Percentiles rank a stretch among this genome's conserved stretches.
Conservation (phyloP, 495 filamentous ascomycete genomes). For the Choiromyces venosus region DNA sequence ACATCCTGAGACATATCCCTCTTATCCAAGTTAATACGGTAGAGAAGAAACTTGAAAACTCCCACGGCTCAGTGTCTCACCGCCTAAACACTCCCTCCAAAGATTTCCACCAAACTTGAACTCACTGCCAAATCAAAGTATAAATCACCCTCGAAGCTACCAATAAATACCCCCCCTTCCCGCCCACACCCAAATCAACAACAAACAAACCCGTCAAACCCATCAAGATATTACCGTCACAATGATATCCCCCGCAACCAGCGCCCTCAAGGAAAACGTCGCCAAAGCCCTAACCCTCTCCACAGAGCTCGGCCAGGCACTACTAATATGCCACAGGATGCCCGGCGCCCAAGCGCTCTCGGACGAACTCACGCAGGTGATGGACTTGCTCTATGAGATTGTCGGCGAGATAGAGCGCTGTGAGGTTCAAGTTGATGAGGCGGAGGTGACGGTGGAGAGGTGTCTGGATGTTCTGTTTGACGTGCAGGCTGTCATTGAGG, state of each 20-base stretch:
- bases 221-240: not conserved
- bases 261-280: not conserved
- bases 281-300: not conserved
- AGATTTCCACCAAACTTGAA: not conserved
- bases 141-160: no score
- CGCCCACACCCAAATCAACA: not conserved
- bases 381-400: not conserved
- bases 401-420: not conserved
- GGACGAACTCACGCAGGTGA: not conserved
- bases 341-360: not conserved
- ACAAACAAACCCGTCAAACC: not conserved
- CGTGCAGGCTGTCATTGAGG: not conserved
- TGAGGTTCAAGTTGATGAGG: not conserved
- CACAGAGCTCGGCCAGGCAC: not conserved
- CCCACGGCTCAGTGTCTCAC: not conserved
- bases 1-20: no score
- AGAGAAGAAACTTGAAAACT: not conserved
- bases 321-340: not conserved
- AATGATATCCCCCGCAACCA: not conserved
- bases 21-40: no score
- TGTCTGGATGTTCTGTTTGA: not conserved
- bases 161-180: not conserved
- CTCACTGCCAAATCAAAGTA: not conserved
- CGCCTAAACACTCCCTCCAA: not conserved
- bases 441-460: not conserved